Evolutionary conservation across 2,329 filamentous ascomycete species (phyloP), one percentile per base, ranked within the genome.

Genomic region (Didymella pomorum): DNA sequence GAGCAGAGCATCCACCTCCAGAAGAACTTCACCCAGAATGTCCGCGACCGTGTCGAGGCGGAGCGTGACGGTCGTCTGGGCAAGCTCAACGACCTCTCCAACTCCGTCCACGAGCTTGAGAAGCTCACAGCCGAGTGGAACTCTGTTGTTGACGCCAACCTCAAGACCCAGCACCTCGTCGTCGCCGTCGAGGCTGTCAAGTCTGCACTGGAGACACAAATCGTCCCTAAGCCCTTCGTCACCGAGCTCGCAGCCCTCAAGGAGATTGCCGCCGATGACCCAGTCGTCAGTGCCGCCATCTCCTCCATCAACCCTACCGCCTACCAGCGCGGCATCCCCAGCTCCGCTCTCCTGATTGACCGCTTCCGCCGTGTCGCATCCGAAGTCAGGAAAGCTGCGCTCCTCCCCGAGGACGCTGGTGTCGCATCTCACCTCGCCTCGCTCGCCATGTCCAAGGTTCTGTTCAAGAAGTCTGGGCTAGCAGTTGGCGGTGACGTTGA

Each of bases 131-230:
- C 87, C 1, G 89, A 92, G 65, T 98, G 93, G 93, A 96, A 94
- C 79, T 87, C 88, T 39, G 92, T 98, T 35, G 87, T 99, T 21
- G 93, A 98, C 75, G 84, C 86, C 60, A 98, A 95, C 79, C 86
- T 98, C 63, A 90, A 91, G 78, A 97, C 95, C 0, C 95, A 99
- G 79, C 93, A 98, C 80, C 88, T 99, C 26, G 92, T 97, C 74
- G 92, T 99, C 33, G 95, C 95, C 20, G 90, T 98, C 28, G 95
- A 99, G 75, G 92, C 94, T 37, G 93, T 98, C 50, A 90, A 92
- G 66, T 88, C 91, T 57, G 92, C 89, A 49, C 86, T 98, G 21
- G 89, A 93, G 73, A 89, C 89, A 64, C 84, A 89, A 12, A 82
- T 87, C 42, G 84, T 88, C 68, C 91, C 94, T 20, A 86, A 87